phyloP scores from a whole-genome alignment of 2,329 filamentous ascomycete species.

The Colletotrichum cordylinicola region DNA sequence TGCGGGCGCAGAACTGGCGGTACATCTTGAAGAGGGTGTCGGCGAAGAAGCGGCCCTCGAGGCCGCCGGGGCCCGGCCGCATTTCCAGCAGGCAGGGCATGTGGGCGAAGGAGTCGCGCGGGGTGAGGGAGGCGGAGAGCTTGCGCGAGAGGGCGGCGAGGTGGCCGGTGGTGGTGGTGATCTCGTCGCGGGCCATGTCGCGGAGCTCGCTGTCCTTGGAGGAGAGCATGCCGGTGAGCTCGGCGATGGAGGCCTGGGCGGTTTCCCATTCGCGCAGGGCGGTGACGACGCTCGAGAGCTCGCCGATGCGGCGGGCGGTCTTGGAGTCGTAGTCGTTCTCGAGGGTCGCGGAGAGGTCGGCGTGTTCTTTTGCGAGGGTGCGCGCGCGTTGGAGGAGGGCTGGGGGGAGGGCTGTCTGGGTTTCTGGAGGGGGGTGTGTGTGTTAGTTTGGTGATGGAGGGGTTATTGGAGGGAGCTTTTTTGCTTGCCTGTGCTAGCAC shows the following conservation, averaged over 20 bases:
- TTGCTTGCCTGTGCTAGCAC: conserved; percentile 44
- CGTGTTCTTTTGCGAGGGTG: conserved; percentile 62
- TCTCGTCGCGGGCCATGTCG: conserved; percentile 80
- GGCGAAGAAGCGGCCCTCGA: conserved; percentile 90
- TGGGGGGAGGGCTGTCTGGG: conserved; percentile 47
- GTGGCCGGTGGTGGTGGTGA: conserved; percentile 67
- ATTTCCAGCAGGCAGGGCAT: conserved; percentile 93
- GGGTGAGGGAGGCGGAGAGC: conserved; percentile 80
- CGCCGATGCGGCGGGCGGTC: conserved; percentile 65
- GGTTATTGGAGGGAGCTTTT: not conserved
- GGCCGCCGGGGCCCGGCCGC: conserved; percentile 87
- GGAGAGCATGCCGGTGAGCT: conserved; percentile 57
- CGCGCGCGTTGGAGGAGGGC: conserved; percentile 66
- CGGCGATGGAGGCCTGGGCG: conserved; percentile 56
- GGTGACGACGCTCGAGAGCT: conserved; percentile 61
- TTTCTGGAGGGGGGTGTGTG: conserved; percentile 23
- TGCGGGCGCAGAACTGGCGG: conserved; percentile 73
- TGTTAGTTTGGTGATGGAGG: not conserved
- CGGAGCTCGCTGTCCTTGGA: conserved; percentile 73
- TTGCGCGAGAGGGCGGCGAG: conserved; percentile 69
- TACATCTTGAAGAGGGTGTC: conserved; percentile 93
- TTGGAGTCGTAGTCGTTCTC: conserved; percentile 60
- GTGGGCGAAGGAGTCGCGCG: conserved; percentile 86
- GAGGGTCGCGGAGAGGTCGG: conserved; percentile 56
- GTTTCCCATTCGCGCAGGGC: conserved; percentile 66